Evolutionary conservation across 495 filamentous ascomycete genomes (phyloP).

Genomic region (Jackrogersella multiformis): DNA sequence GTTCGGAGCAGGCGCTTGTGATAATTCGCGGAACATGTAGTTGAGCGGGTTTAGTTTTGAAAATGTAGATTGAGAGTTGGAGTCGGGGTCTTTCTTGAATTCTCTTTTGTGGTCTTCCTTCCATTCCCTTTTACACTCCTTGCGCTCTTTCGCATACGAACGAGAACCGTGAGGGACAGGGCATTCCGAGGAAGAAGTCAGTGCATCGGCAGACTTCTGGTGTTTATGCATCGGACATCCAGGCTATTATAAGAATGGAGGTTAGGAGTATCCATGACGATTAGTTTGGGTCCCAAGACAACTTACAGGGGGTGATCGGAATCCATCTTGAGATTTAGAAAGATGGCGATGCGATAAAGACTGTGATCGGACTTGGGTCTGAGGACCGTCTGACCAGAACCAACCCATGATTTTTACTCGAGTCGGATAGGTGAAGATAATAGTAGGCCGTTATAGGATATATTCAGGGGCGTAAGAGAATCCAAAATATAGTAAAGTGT

Average conservation of each 20-base stretch:
- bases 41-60: slow-evolving; percentile 92
- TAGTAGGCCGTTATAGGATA: not conserved
- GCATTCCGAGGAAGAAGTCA: slow-evolving; percentile 59
- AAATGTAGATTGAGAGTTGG: slow-evolving; percentile 55
- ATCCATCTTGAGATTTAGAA: slow-evolving; percentile 46
- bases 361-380: slow-evolving; percentile 50
- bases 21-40: slow-evolving; percentile 91
- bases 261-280: slow-evolving; percentile 41
- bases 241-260: slow-evolving; percentile 63
- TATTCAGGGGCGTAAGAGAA: not conserved
- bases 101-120: not conserved
- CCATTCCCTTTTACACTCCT: slow-evolving; percentile 9
- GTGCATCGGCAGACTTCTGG: slow-evolving; percentile 56
- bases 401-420: slow-evolving; percentile 76
- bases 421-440: not conserved
- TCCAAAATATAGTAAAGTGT: not conserved
- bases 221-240: slow-evolving; percentile 89
- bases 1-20: slow-evolving; percentile 75
- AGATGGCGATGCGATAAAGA: slow-evolving; percentile 31
- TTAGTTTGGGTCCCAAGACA: slow-evolving; percentile 2
- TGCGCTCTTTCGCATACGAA: slow-evolving; percentile 40
- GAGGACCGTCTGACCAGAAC: slow-evolving; percentile 90
- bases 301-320: slow-evolving; percentile 75
- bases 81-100: slow-evolving; percentile 9
- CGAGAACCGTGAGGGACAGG: slow-evolving; percentile 60